Evolutionary conservation across 768 basidiomycete genomes (phyloP).

Genomic region (Thelephora aurantiotincta): DNA sequence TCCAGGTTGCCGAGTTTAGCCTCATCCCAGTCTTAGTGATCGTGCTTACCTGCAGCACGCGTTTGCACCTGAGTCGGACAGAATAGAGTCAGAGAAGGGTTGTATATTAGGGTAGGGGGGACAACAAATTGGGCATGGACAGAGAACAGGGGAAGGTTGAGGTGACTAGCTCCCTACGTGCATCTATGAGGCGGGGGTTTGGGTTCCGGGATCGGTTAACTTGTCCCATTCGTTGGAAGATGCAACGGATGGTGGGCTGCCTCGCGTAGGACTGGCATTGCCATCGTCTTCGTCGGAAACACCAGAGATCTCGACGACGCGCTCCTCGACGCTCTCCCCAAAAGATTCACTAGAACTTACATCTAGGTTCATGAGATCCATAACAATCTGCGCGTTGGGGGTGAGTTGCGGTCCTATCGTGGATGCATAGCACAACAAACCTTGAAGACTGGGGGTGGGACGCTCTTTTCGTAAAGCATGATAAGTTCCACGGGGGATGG

Average conservation of each 20-base stretch:
- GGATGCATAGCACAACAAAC: conserved; percentile 19
- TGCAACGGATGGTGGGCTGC: conserved; percentile 69
- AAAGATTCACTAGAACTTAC: conserved; percentile 52
- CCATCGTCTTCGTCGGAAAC: conserved; percentile 29
- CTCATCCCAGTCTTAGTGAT: conserved; percentile 3
- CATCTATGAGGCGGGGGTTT: conserved; percentile 28
- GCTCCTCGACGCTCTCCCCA: conserved; percentile 10
- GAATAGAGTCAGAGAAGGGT: conserved; percentile 10
- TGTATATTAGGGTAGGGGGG: conserved; percentile 12
- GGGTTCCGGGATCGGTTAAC: conserved; percentile 60
- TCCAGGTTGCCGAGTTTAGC: conserved; percentile 9
- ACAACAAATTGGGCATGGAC: conserved; percentile 10
- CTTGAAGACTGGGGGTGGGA: conserved; percentile 71
- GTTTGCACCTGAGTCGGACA: conserved; percentile 36
- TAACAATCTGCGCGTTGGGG: conserved; percentile 34
- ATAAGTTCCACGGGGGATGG: conserved; percentile 91
- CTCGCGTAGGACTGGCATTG: conserved; percentile 43
- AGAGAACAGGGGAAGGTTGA: conserved; percentile 6
- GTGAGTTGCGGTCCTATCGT: not conserved
- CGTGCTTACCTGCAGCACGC: conserved; percentile 62
- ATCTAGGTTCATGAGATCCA: conserved; percentile 80
- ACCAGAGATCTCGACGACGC: not conserved
- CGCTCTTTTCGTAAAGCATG: conserved; percentile 86
- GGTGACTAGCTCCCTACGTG: conserved; percentile 5
- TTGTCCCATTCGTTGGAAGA: conserved; percentile 89